A percentile compares a stretch with the other conserved stretches of the same genome.
phyloP scores from a whole-genome alignment of 148 eudicot species.

The Cornus controversa region DNA sequence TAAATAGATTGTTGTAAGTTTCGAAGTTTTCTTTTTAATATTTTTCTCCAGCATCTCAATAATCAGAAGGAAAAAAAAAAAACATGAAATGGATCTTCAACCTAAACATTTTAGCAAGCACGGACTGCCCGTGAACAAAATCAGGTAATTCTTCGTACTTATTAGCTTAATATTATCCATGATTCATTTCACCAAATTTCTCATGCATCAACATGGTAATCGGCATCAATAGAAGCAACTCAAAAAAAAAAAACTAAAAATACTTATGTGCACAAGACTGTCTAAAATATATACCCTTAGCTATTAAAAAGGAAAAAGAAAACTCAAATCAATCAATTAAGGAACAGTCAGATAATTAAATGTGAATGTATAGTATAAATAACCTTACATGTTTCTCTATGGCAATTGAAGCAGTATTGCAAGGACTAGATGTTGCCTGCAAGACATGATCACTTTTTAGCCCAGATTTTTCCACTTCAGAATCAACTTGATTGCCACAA shows the following conservation, averaged over 20 bases:
- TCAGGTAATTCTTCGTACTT: not conserved
- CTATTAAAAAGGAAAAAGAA: too few species aligned
- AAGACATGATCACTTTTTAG: constrained; percentile 31
- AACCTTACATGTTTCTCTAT: constrained; percentile 36
- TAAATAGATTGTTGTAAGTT: too few species aligned
- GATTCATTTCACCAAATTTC: not conserved
- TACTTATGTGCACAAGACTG: not conserved
- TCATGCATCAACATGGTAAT: not conserved
- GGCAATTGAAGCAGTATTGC: constrained; percentile 13
- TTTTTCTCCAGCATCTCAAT: too few species aligned
- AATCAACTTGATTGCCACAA: constrained; percentile 19
- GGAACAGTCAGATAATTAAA: not conserved
- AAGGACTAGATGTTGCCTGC: constrained; percentile 4
- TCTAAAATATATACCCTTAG: too few species aligned
- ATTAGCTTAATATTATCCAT: not conserved
- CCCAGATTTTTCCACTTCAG: constrained; percentile 3
- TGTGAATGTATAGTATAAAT: not conserved
- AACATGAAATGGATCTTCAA: too few species aligned
- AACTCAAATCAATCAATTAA: not conserved
- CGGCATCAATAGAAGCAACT: not conserved
- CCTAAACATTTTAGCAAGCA: not conserved
- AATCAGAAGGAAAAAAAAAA: too few species aligned
- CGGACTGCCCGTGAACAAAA: not conserved
- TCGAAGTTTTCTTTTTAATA: too few species aligned
- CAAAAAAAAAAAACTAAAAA: not conserved